phyloP scores from a whole-genome alignment of 1,284 basidiomycete species.

The Moesziomyces sp. region DNA sequence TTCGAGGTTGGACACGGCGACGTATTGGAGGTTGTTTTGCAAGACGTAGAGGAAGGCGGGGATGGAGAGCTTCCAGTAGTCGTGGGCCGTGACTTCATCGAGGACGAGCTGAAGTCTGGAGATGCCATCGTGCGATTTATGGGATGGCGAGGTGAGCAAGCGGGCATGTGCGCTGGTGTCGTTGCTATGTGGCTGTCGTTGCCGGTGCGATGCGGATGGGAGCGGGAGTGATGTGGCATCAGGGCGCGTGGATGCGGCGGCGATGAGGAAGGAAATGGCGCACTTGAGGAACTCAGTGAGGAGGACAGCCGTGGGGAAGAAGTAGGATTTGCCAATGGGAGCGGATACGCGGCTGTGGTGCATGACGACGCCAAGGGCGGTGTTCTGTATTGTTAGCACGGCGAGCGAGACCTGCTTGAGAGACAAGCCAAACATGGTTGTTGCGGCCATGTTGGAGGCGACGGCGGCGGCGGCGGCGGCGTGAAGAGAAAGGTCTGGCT shows the following conservation, averaged over 20 bases:
- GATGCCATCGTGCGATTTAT: background rate
- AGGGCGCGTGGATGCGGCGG: constrained; percentile 67
- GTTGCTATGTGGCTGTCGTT: background rate
- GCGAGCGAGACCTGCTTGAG: constrained; percentile 75
- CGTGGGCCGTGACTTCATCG: constrained; percentile 72
- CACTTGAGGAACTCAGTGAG: constrained; percentile 93
- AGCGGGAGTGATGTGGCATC: constrained; percentile 25
- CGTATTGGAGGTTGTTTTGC: constrained; percentile 95
- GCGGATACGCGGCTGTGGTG: constrained; percentile 79
- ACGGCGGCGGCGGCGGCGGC: too few relatives aligned
- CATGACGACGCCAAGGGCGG: constrained; percentile 58
- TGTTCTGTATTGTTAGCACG: constrained; percentile 90
- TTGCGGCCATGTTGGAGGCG: constrained; percentile 12
- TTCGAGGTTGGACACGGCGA: constrained; percentile 90
- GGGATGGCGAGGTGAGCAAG: background rate
- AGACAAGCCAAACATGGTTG: constrained; percentile 27
- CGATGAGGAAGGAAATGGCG: constrained; percentile 80
- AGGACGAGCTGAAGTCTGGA: constrained; percentile 27
- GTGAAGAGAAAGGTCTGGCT: too few relatives aligned
- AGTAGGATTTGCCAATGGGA: constrained; percentile 78
- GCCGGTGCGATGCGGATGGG: constrained; percentile 3
- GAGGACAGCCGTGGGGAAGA: constrained; percentile 88
- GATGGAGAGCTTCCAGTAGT: constrained; percentile 96
- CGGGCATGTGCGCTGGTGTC: constrained; percentile 8
- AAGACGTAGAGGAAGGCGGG: constrained; percentile 87